Evolutionary conservation across 768 basidiomycete species (phyloP).

Genomic region (Wakefieldia striispora): DNA sequence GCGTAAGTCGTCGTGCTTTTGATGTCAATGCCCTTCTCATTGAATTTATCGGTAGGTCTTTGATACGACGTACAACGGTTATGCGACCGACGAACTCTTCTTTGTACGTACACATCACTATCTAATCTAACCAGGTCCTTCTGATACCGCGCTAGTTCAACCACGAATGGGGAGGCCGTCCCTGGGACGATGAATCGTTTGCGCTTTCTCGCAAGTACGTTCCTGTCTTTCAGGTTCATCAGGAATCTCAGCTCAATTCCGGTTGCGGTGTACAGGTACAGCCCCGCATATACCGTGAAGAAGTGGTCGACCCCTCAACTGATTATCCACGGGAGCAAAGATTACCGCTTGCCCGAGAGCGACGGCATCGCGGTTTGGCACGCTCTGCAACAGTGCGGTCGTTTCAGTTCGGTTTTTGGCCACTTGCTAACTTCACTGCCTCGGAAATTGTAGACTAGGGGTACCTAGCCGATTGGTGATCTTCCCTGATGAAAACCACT

Average conservation of each 20-base stretch:
- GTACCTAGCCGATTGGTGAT: constrained; percentile 76
- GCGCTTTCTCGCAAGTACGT: constrained; percentile 55
- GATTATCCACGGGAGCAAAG: constrained; percentile 83
- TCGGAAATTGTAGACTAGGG: constrained; percentile 45
- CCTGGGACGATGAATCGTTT: constrained; percentile 65
- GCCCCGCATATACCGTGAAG: constrained; percentile 75
- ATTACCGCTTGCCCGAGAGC: constrained; percentile 83
- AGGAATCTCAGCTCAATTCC: neutral
- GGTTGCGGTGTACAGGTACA: constrained; percentile 46
- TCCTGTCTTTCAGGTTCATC: neutral
- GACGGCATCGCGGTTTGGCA: constrained; percentile 86
- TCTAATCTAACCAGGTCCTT: neutral
- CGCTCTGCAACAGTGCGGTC: constrained; percentile 72
- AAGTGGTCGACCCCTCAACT: constrained; percentile 88
- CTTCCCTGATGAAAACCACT: constrained; percentile 92
- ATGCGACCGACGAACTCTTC: constrained; percentile 87
- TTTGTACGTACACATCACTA: constrained; percentile 54
- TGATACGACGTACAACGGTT: constrained; percentile 76
- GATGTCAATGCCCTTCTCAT: neutral
- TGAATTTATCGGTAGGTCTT: constrained; percentile 51
- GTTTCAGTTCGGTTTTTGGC: neutral
- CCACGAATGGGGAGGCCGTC: constrained; percentile 82
- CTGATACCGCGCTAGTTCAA: constrained; percentile 56
- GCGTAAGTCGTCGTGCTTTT: constrained; percentile 45
- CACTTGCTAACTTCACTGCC: neutral